Percentiles rank a stretch among this genome's conserved stretches.
Evolutionary conservation across 345 rosid species (phyloP).

Genomic region (Gossypium longicalyx): DNA sequence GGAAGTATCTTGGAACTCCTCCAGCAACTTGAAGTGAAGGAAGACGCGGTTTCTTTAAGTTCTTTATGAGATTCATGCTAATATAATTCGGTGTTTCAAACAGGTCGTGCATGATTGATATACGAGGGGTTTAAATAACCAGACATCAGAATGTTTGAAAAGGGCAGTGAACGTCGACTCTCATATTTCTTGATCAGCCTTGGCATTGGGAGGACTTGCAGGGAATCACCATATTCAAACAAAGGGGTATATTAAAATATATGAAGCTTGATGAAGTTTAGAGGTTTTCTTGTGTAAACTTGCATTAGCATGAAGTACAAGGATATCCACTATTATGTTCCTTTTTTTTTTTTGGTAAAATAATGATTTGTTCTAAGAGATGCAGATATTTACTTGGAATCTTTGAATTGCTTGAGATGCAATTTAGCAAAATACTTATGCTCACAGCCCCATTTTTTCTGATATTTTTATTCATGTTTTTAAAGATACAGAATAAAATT

Average conservation of each 20-base stretch:
- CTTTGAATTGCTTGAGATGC: not conserved
- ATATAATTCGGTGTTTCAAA: not conserved
- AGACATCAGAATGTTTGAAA: not conserved
- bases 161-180: not conserved
- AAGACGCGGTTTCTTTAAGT: conserved; percentile 12
- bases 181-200: not conserved
- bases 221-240: not conserved
- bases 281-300: not conserved
- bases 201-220: not conserved
- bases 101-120: not conserved
- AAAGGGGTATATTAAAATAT: not conserved
- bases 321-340: not conserved
- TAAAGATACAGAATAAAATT: too few relatives aligned
- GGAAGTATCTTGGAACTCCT: conserved; percentile 68
- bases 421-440: too few relatives aligned
- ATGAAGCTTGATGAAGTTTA: not conserved
- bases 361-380: not conserved
- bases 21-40: conserved; percentile 41
- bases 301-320: not conserved
- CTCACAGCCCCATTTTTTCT: too few relatives aligned
- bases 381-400: not conserved
- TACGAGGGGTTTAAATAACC: not conserved
- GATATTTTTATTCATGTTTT: too few relatives aligned
- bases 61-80: conserved; percentile 12
- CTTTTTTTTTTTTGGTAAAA: not conserved